Base-by-base conservation (phyloP, 805 yeast genomes). In the Candida yuanshanica region DNA sequence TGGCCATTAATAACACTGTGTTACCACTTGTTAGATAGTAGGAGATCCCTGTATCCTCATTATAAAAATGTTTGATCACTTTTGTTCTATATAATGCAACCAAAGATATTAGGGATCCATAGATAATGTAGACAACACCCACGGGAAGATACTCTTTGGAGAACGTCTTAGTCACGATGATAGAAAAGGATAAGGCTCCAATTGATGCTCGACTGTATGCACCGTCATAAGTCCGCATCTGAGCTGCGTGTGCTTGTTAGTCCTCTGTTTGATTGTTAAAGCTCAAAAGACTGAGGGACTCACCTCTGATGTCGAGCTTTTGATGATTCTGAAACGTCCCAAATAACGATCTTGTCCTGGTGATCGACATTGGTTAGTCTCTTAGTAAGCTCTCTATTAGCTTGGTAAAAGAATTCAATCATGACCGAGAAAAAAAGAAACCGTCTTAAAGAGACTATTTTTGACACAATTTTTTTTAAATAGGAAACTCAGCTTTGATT, bases 151-250 rank as follows among this genome's bases (percentile, higher is more conserved):
- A 83, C 50, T 80, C 85, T 31, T 58, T 64, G 5, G 78, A 67
- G 57, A 84, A 84, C 29, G 84, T 59, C 57, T 82, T 80, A 49
- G 84, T 68, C 14, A 84, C 72, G 41, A 83, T 62, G 24, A 83
- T 48, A 40, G 68, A 70, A 52, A 86, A 81, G 10, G 88, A 73
- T 22, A 86, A 59, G 39, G 81, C 72, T 17, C 85, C 81, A 23
- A 86, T 63, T 17, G 90, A 83, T 0, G 90, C 77, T 39, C 95
- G 62, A 20, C 82, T 68, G 54, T 86, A 85, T 2, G 95, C 90
- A 0, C 95, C 95, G 55, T 85, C 93, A 53, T 83, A 85, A 0
- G 95, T 85, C 42, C 95, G 61, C 60, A 85, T 93, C 51, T 82
- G 83, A 0, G 91, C 93, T 50, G 14, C 21, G 27, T 17, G 16